Evolutionary conservation across 169 alveolate genomes (phyloP).

Genomic region (Cryptosporidium sp.): DNA sequence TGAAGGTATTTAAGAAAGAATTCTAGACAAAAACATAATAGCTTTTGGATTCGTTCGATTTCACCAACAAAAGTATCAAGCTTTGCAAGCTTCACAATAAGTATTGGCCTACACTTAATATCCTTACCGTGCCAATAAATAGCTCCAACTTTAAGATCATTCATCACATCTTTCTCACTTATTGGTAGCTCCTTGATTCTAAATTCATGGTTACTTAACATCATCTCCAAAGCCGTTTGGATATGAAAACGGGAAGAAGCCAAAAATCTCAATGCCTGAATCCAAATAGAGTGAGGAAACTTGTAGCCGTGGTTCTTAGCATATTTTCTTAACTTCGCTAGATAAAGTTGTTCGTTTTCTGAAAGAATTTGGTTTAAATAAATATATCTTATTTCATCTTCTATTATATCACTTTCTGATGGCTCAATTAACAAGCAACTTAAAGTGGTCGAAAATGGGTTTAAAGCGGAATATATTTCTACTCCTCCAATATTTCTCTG

Average conservation of each 20-base stretch:
- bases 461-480: conserved; percentile 36
- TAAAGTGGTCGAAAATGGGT: conserved; percentile 51
- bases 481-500: conserved; percentile 26
- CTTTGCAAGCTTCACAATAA: conserved; percentile 58
- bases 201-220: conserved; percentile 44
- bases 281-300: conserved; percentile 62
- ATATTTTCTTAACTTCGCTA: conserved; percentile 40
- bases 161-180: conserved; percentile 38
- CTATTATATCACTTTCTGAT: conserved; percentile 26
- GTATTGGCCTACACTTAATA: conserved; percentile 72
- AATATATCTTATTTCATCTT: conserved; percentile 66
- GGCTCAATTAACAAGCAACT: conserved; percentile 64
- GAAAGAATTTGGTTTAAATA: conserved; percentile 55
- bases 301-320: conserved; percentile 48
- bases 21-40: conserved; percentile 76
- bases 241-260: conserved; percentile 61
- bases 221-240: conserved; percentile 55
- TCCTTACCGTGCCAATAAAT: conserved; percentile 79
- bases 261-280: conserved; percentile 70
- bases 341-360: conserved; percentile 54
- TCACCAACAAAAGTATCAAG: conserved; percentile 63
- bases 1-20: conserved; percentile 63
- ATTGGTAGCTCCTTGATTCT: conserved; percentile 68
- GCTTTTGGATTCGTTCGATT: conserved; percentile 45
- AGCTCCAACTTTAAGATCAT: conserved; percentile 73